Conservation (phyloP, 192 early-diverging fungal genomes). For the Kappamyces sp. region DNA sequence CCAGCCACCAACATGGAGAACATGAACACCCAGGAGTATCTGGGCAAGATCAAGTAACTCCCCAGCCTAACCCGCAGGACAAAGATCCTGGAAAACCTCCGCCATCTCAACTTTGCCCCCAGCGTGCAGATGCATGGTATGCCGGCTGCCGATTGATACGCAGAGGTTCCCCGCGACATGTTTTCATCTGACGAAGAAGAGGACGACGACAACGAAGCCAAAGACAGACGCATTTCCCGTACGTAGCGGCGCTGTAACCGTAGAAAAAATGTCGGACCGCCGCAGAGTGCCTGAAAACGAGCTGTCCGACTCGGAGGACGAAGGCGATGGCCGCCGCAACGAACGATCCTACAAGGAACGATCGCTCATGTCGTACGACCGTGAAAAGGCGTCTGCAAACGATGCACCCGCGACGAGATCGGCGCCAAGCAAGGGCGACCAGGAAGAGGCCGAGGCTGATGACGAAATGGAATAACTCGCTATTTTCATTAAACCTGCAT, state of each 20-base stretch:
- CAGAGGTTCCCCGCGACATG: constrained; percentile 67
- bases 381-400: neutral
- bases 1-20: constrained; percentile 79
- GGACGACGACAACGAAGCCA: constrained; percentile 42
- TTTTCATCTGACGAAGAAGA: constrained; percentile 68
- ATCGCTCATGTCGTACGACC: constrained; percentile 6
- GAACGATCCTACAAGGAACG: constrained; percentile 21
- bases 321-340: constrained; percentile 35
- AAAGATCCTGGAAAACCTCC: constrained; percentile 79
- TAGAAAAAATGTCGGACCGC: constrained; percentile 57
- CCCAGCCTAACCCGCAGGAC: constrained; percentile 16
- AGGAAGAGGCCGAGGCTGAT: constrained; percentile 10
- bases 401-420: neutral
- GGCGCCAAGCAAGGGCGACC: neutral
- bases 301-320: constrained; percentile 73
- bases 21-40: constrained; percentile 77
- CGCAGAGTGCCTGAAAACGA: constrained; percentile 66
- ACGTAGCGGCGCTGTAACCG: constrained; percentile 9
- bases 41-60: constrained; percentile 67
- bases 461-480: constrained; percentile 9
- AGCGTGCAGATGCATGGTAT: constrained; percentile 90
- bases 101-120: constrained; percentile 81
- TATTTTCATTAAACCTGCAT: neutral
- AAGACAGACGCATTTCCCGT: constrained; percentile 56
- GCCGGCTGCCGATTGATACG: constrained; percentile 10